These are phyloP conservation scores for Moesziomyces sp. DNA, from an alignment of 1,284 basidiomycete species.

Conservation along the genomic window DNA sequence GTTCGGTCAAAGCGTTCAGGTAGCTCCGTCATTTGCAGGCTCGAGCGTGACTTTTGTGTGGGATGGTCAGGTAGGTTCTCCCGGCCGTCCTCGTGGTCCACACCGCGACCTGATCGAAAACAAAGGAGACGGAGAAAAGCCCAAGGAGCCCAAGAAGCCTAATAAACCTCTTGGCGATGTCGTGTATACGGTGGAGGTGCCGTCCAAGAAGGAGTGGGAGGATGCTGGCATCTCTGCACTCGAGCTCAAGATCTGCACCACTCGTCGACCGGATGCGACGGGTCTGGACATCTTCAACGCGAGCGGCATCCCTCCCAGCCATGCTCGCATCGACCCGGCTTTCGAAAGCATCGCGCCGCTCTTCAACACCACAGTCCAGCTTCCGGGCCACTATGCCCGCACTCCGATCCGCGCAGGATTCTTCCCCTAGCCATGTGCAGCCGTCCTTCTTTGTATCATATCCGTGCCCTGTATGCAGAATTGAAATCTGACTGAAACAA, in stretches of 20 bases:
- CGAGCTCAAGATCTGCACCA: constrained; percentile 22
- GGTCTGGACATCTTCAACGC: constrained; percentile 33
- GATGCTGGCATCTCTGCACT: constrained; percentile 9
- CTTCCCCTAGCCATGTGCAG: constrained; percentile 3
- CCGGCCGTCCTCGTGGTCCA: constrained; percentile 15
- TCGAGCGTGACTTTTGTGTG: constrained; percentile 36
- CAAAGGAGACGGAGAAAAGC: background rate
- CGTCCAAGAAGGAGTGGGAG: constrained; percentile 14
- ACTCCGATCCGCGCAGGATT: constrained; percentile 22
- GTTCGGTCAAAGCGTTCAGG: constrained; percentile 20
- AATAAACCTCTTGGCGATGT: constrained; percentile 11
- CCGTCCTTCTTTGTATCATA: too few relatives aligned
- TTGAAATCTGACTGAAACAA: too few relatives aligned
- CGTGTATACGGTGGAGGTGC: constrained; percentile 16
- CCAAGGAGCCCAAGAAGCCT: constrained; percentile 2
- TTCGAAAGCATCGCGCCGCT: constrained; percentile 17
- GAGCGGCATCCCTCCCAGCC: constrained; percentile 32
- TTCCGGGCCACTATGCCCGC: constrained; percentile 25
- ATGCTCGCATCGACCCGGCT: constrained; percentile 16
- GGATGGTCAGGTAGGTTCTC: constrained; percentile 28
- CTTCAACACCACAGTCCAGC: constrained; percentile 26
- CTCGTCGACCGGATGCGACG: constrained; percentile 8
- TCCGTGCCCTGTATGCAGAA: too few relatives aligned
- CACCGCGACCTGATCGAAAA: constrained; percentile 2
- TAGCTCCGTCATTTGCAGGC: constrained; percentile 30